These are phyloP conservation scores for Mortierella sp. DNA, from an alignment of 371 early-diverging fungal genomes.

Conservation along the genomic window DNA sequence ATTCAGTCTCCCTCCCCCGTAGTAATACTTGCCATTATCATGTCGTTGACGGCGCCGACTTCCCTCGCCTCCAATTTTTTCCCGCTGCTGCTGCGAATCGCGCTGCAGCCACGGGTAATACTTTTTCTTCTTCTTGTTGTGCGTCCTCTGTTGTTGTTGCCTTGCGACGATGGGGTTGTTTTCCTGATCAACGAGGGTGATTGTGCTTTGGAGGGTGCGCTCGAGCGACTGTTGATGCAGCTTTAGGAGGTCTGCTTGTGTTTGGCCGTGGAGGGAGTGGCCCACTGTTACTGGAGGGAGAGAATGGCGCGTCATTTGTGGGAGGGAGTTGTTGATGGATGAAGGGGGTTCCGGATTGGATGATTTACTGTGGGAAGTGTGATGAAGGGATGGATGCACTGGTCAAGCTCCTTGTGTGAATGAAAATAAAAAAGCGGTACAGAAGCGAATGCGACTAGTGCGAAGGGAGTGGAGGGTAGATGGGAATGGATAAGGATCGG, in stretches of 20 bases:
- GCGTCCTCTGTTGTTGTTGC: constrained; percentile 26
- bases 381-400: neutral
- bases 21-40: constrained; percentile 56
- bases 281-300: constrained; percentile 28
- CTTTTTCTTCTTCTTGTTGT: constrained; percentile 58
- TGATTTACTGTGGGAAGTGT: neutral
- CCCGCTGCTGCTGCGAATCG: constrained; percentile 44
- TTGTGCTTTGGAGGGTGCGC: constrained; percentile 37
- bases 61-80: constrained; percentile 51
- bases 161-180: constrained; percentile 17
- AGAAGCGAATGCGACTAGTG: neutral
- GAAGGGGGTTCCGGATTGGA: constrained; percentile 2
- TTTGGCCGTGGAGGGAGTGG: constrained; percentile 53
- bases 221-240: constrained; percentile 52
- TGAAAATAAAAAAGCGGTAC: neutral
- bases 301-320: constrained; percentile 49
- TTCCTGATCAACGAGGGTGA: constrained; percentile 33
- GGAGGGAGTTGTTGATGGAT: neutral
- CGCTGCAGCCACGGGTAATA: constrained; percentile 56
- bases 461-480: neutral
- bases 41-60: constrained; percentile 53
- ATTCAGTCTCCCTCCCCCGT: too few species aligned
- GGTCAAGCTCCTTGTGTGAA: neutral
- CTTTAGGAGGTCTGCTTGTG: constrained; percentile 30
- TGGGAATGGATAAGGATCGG: too few species aligned